phyloP scores from a whole-genome alignment of 805 yeast species.

The Myxozyma nipponensis region DNA sequence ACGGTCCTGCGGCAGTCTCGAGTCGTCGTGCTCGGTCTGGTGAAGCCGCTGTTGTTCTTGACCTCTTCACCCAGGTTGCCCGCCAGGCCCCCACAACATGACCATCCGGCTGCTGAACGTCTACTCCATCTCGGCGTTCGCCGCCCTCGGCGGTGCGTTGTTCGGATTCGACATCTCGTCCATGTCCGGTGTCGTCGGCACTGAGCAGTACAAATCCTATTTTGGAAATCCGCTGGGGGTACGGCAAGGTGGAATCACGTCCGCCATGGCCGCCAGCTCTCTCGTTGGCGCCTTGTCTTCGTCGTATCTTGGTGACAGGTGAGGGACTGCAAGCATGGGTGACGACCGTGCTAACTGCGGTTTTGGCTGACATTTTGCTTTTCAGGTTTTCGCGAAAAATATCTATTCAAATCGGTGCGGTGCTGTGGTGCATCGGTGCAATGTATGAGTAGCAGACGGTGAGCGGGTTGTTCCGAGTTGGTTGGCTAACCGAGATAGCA shows the following conservation, averaged over 20 bases:
- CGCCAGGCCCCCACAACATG: too few relatives aligned
- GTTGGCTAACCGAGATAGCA: background rate
- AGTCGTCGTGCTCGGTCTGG: too few relatives aligned
- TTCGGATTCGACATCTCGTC: slow-evolving; percentile 69
- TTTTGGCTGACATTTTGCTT: background rate
- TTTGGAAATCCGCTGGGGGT: slow-evolving; percentile 51
- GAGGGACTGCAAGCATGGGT: slow-evolving; percentile 30
- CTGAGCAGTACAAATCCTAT: slow-evolving; percentile 43
- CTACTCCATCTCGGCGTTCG: slow-evolving; percentile 46
- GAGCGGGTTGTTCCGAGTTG: background rate
- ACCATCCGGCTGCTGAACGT: slow-evolving; percentile 43
- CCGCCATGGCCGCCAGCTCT: slow-evolving; percentile 63
- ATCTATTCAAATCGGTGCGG: slow-evolving; percentile 26
- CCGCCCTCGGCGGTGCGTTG: slow-evolving; percentile 56
- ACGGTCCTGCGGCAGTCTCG: too few relatives aligned
- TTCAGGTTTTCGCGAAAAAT: slow-evolving; percentile 24
- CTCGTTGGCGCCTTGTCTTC: slow-evolving; percentile 54
- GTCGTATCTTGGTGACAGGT: slow-evolving; percentile 41
- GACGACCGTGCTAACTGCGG: background rate
- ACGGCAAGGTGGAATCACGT: slow-evolving; percentile 59
- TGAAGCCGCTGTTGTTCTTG: too few relatives aligned
- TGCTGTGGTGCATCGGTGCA: slow-evolving; percentile 27
- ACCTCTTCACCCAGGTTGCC: too few relatives aligned
- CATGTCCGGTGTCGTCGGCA: slow-evolving; percentile 54
- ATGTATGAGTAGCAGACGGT: slow-evolving; percentile 19